Conservation (phyloP, 352 stramenopile genomes). For the Globisporangium nodosum region DNA sequence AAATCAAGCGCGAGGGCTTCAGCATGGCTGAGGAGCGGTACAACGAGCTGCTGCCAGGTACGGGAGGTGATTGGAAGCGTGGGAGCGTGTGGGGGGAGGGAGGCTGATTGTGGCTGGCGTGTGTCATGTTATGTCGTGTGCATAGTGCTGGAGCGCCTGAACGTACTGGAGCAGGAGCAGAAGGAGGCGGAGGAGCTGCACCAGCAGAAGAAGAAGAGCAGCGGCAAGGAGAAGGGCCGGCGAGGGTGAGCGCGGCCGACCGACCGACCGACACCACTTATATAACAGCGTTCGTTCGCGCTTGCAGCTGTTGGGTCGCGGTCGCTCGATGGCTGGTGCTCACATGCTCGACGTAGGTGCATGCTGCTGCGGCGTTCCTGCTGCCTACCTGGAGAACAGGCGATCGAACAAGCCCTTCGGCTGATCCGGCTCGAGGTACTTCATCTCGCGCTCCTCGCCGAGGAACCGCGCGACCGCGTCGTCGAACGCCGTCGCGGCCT, state of each 20-base stretch:
- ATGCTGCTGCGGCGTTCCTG: background rate
- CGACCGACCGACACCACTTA: conserved; percentile 5
- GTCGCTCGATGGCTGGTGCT: background rate
- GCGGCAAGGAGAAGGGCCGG: conserved; percentile 61
- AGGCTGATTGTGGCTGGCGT: conserved; percentile 11
- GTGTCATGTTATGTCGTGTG: background rate
- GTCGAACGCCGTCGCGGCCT: conserved; percentile 77
- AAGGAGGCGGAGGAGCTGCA: conserved; percentile 74
- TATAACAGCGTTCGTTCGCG: conserved; percentile 1
- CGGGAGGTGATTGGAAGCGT: background rate
- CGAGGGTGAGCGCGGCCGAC: conserved; percentile 25
- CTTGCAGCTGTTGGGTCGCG: background rate
- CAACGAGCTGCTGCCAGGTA: conserved; percentile 75
- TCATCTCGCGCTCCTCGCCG: conserved; percentile 80
- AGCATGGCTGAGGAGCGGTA: conserved; percentile 65
- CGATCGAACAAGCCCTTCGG: conserved; percentile 77
- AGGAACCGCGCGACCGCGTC: conserved; percentile 90
- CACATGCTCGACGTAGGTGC: background rate
- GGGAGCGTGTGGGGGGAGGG: background rate
- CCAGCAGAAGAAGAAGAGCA: conserved; percentile 68
- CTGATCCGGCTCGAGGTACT: conserved; percentile 81
- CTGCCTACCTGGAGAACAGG: conserved; percentile 49
- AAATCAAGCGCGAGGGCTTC: conserved; percentile 85
- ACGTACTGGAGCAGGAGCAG: conserved; percentile 74
- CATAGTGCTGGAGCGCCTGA: conserved; percentile 69